A percentile compares a stretch with the other conserved stretches of the same genome.
phyloP scores from a whole-genome alignment of 2,329 filamentous ascomycete genomes.

The Knufia petricola region DNA sequence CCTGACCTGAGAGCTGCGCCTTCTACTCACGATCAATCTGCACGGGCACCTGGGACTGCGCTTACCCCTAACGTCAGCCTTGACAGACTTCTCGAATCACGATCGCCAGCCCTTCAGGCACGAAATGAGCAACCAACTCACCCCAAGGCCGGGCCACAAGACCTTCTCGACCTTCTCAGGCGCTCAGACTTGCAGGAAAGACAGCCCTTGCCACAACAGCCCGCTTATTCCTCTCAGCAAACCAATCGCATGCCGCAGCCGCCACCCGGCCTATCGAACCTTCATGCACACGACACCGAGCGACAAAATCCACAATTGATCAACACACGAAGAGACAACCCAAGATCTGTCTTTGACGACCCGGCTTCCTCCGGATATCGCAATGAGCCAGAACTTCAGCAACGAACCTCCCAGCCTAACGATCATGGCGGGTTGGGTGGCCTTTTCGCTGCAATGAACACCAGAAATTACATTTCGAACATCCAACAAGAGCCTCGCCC shows the following conservation, averaged over 20 bases:
- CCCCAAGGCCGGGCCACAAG: conserved; percentile 18
- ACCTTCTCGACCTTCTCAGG: conserved; percentile 20
- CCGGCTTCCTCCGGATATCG: conserved; percentile 34
- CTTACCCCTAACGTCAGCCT: conserved; percentile 2
- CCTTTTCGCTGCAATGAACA: conserved; percentile 27
- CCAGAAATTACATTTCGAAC: conserved; percentile 24
- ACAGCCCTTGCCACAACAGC: conserved; percentile 14
- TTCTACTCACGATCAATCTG: background rate
- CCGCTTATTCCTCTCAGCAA: conserved; percentile 9
- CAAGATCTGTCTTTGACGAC: conserved; percentile 31
- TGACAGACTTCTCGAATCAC: conserved; percentile 14
- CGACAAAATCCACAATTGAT: conserved; percentile 7
- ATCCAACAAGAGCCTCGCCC: conserved; percentile 29
- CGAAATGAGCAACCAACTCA: conserved; percentile 15
- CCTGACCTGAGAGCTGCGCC: background rate
- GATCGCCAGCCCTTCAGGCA: conserved; percentile 13
- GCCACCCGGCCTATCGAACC: conserved; percentile 8
- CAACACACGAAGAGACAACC: conserved; percentile 13
- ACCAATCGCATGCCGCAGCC: conserved; percentile 8
- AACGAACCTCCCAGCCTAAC: conserved; percentile 28
- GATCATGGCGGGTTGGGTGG: conserved; percentile 26
- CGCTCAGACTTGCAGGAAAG: conserved; percentile 20
- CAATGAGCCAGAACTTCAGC: conserved; percentile 21
- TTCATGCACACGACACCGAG: conserved; percentile 12
- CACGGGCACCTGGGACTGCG: background rate